Conservation (phyloP, 345 rosid genomes). For the Mangifera indica region DNA sequence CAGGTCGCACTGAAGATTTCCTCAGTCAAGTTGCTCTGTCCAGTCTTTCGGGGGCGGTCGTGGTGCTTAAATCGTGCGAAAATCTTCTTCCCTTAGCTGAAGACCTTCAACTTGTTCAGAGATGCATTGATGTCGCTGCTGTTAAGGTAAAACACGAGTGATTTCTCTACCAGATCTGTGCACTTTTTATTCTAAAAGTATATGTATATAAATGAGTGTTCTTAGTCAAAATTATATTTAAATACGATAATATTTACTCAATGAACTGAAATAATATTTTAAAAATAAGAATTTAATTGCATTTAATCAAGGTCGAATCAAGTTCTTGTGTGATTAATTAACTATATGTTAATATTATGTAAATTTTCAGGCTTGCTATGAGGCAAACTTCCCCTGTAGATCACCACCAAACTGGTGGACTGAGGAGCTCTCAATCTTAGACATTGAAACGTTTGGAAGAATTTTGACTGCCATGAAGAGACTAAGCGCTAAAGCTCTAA, state of each 20-base stretch:
- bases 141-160: slow-evolving; percentile 41
- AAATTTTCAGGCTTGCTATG: slow-evolving; percentile 58
- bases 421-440: slow-evolving; percentile 80
- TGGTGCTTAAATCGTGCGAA: slow-evolving; percentile 81
- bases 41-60: slow-evolving; percentile 82
- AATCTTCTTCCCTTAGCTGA: slow-evolving; percentile 72
- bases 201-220: too few relatives aligned
- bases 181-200: too few relatives aligned
- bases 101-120: slow-evolving; percentile 63
- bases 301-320: too few relatives aligned
- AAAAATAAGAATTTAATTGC: too few relatives aligned
- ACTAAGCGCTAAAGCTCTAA: slow-evolving; percentile 62
- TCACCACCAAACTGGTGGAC: slow-evolving; percentile 97
- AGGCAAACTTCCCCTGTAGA: slow-evolving; percentile 78
- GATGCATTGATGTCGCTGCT: slow-evolving; percentile 65
- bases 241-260: too few relatives aligned
- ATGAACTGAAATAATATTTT: too few relatives aligned
- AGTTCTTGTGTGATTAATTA: too few relatives aligned
- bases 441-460: slow-evolving; percentile 48
- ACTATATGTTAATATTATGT: too few relatives aligned
- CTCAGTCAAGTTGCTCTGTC: slow-evolving; percentile 75
- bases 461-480: slow-evolving; percentile 59
- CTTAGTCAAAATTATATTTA: too few relatives aligned
- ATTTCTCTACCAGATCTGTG: neutral
- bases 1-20: slow-evolving; percentile 85